Evolutionary conservation across 2,329 filamentous ascomycete species (phyloP).

Genomic region (Aspergillus udagawae): DNA sequence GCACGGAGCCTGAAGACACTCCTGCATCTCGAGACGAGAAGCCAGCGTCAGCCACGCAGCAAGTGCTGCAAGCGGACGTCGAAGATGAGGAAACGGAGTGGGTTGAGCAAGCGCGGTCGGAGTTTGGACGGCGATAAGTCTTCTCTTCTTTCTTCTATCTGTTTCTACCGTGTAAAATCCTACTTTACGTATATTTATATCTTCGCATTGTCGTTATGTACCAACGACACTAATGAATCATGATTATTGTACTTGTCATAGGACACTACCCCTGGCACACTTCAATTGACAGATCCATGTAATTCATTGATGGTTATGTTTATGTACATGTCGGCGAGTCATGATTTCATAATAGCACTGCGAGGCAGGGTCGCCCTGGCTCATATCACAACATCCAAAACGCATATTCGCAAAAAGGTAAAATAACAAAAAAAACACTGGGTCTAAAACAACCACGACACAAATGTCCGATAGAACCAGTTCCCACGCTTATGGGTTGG

Average conservation of each 20-base stretch:
- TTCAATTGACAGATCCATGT: not conserved
- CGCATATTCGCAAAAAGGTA: not conserved
- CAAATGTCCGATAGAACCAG: slow-evolving; percentile 57
- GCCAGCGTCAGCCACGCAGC: not conserved
- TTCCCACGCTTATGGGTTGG: slow-evolving; percentile 33
- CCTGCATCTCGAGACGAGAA: not conserved
- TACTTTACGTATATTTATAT: not conserved
- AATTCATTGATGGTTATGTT: not conserved
- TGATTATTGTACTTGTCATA: not conserved
- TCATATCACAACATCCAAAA: not conserved
- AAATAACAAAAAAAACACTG: not conserved
- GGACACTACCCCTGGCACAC: not conserved
- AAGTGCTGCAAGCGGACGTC: not conserved
- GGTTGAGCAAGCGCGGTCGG: not conserved
- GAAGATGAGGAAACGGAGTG: not conserved
- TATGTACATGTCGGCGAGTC: not conserved
- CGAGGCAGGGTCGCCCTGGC: not conserved
- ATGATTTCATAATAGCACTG: not conserved
- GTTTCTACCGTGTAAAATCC: not conserved
- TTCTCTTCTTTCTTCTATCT: no score
- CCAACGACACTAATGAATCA: not conserved
- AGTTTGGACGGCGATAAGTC: not conserved
- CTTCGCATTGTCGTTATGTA: not conserved
- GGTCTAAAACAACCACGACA: slow-evolving; percentile 58
- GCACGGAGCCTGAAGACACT: not conserved